phyloP scores from a whole-genome alignment of 176 grass and related monocot genomes.

The Ananas comosus region DNA sequence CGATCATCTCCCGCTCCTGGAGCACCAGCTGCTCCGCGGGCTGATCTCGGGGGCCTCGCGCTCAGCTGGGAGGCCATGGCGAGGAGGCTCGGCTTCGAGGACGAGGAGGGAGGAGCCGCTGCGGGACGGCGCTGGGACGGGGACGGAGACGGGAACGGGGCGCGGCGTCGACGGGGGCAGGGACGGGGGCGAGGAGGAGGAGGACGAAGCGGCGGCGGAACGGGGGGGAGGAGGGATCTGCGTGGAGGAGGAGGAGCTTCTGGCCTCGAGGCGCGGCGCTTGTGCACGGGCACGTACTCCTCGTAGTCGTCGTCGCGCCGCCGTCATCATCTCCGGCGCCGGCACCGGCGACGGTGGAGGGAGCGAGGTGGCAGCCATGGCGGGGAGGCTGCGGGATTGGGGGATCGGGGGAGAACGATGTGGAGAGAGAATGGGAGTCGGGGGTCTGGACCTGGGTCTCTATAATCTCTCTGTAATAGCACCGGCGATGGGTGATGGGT shows the following conservation, averaged over 20 bases:
- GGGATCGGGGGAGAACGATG: background rate
- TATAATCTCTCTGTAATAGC: too few species aligned
- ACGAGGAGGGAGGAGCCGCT: background rate
- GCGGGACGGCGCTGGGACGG: background rate
- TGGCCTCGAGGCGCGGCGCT: constrained; percentile 48
- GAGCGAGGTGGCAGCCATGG: background rate
- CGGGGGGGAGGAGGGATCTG: constrained; percentile 19
- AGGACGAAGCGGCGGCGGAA: background rate
- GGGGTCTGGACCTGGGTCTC: too few species aligned
- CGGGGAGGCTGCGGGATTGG: background rate
- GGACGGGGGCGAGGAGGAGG: background rate
- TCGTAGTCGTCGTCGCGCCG: constrained; percentile 25
- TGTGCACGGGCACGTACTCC: constrained; percentile 56
- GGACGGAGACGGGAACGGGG: background rate
- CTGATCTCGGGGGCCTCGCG: constrained; percentile 47
- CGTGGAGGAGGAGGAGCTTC: constrained; percentile 29
- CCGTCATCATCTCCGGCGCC: background rate
- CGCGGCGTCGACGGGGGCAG: too few species aligned
- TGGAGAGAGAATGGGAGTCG: background rate
- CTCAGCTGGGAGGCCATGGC: constrained; percentile 45
- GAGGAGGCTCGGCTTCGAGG: constrained; percentile 44
- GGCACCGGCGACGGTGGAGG: background rate
- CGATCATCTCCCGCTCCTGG: constrained; percentile 58
- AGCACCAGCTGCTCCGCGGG: constrained; percentile 36
- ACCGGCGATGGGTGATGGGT: too few species aligned